Evolutionary conservation across 805 yeast genomes (phyloP).

Genomic region (Schizosaccharomyces osmophilus): DNA sequence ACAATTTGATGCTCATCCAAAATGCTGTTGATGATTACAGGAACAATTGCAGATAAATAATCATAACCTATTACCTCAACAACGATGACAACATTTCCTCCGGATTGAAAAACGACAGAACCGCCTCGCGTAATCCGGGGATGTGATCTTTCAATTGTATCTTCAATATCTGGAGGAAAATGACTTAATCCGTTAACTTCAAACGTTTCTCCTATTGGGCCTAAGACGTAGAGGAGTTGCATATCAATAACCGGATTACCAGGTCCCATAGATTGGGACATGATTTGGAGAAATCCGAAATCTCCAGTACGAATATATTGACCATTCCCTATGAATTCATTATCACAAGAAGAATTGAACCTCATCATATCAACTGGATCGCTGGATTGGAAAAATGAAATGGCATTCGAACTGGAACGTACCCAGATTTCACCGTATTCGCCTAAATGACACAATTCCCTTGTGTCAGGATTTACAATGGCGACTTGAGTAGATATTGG

Average conservation of each 20-base stretch:
- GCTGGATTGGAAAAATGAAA: slow-evolving; percentile 27
- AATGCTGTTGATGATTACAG: slow-evolving; percentile 56
- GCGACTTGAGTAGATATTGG: slow-evolving; percentile 86
- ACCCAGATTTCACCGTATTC: slow-evolving; percentile 97
- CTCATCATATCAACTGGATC: slow-evolving; percentile 31
- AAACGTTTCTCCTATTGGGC: slow-evolving; percentile 63
- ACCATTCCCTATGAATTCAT: slow-evolving; percentile 24
- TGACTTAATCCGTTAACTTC: slow-evolving; percentile 80
- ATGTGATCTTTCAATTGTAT: slow-evolving; percentile 32
- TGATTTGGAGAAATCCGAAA: slow-evolving; percentile 69
- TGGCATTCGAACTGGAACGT: slow-evolving; percentile 59
- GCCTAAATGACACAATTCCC: slow-evolving; percentile 53
- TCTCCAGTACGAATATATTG: slow-evolving; percentile 77
- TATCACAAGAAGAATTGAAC: slow-evolving; percentile 37
- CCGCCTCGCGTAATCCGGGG: slow-evolving; percentile 14
- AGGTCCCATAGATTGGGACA: slow-evolving; percentile 20
- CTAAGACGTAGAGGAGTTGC: slow-evolving; percentile 66
- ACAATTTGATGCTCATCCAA: slow-evolving; percentile 60
- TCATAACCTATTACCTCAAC: slow-evolving; percentile 25
- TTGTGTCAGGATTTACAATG: slow-evolving; percentile 84
- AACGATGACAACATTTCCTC: slow-evolving; percentile 52
- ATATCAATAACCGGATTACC: slow-evolving; percentile 23
- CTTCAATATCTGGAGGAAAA: slow-evolving; percentile 66
- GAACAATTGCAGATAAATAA: slow-evolving; percentile 48
- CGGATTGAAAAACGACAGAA: slow-evolving; percentile 54